Evolutionary conservation across 306 rosid species (phyloP), one percentile per base, ranked within the genome.

Genomic region (Quercus dentata): DNA sequence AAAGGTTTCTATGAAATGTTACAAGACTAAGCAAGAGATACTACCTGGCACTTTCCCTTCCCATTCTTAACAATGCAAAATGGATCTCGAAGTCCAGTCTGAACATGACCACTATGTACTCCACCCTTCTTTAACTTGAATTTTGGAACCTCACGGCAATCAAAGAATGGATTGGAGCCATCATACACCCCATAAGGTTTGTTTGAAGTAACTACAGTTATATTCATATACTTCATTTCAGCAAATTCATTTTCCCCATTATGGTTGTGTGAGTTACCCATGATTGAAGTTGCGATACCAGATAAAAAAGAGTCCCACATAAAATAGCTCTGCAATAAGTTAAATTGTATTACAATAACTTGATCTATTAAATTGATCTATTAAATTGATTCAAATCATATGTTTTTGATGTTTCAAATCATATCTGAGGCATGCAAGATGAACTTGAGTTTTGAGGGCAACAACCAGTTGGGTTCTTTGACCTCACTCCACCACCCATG

Each of bases 241-340:
- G 99, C 90, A 86, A 91, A 93, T 77, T 91, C 96, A 86, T 95
- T 95, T 78, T 89, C 87, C 12, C 95, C 92, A 11, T 85, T 17
- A 8, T 52, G 52, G 30, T 84, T 80, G 57, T 79, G 74, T 38
- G 89, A 75, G 80, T 91, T 92, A 12, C 88, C 84, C 96, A 93
- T 95, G 86, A 75, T 90, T 57, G 99, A 92, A 67, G 83, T 58
- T 4, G 98, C 97, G 54, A 95, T 86, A 63, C 98, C 98, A 82
- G 94, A 69, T 69, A 89, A 77, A 70, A 92, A 92, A 15, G 98
- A 89, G 78, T 92, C 99, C 99, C 99, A 95, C 97, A 93, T 83
- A 67, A 89, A 95, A 84, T 92, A 91, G 76, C 91, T 91, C 99
- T 95, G 89, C 78, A 41, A 79, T 67, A 71, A 76, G 69, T 35